A percentile compares a stretch with the other conserved stretches of the same genome.
These are phyloP conservation scores for Cercospora beticola DNA, from an alignment of 2,329 filamentous ascomycete genomes.

Conservation along the genomic window DNA sequence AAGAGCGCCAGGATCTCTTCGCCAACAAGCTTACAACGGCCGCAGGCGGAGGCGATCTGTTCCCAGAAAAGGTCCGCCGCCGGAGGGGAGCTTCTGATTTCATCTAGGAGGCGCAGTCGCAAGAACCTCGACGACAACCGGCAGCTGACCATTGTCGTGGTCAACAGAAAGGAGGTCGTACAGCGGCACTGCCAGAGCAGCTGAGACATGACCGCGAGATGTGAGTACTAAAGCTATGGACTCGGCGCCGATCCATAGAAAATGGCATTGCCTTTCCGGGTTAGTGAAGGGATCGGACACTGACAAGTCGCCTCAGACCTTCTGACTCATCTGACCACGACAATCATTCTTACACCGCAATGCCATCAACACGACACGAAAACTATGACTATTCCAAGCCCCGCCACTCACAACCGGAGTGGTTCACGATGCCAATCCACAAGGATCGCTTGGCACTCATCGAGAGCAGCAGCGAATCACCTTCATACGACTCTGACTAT, in stretches of 20 bases:
- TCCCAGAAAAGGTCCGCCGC: slow-evolving; percentile 21
- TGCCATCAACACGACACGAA: background rate
- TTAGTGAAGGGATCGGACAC: background rate
- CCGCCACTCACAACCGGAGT: background rate
- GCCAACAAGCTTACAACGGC: slow-evolving; percentile 6
- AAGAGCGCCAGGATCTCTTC: slow-evolving; percentile 20
- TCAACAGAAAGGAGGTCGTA: background rate
- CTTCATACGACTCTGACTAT: background rate
- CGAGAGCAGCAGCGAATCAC: background rate
- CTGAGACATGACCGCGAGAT: background rate
- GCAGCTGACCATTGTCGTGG: background rate
- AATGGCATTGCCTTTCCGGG: background rate
- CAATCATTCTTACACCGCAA: background rate
- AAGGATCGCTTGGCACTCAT: background rate
- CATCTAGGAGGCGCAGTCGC: slow-evolving; percentile 15
- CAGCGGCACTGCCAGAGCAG: background rate
- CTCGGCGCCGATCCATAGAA: background rate
- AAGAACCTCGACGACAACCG: background rate
- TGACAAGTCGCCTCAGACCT: background rate
- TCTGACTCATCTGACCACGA: background rate
- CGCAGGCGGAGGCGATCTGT: slow-evolving; percentile 18
- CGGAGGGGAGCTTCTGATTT: slow-evolving; percentile 20
- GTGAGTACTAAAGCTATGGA: background rate
- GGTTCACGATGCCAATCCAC: background rate
- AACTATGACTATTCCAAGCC: background rate